Evolutionary conservation across 495 filamentous ascomycete genomes (phyloP).

Genomic region (Pyrenula aspistea): DNA sequence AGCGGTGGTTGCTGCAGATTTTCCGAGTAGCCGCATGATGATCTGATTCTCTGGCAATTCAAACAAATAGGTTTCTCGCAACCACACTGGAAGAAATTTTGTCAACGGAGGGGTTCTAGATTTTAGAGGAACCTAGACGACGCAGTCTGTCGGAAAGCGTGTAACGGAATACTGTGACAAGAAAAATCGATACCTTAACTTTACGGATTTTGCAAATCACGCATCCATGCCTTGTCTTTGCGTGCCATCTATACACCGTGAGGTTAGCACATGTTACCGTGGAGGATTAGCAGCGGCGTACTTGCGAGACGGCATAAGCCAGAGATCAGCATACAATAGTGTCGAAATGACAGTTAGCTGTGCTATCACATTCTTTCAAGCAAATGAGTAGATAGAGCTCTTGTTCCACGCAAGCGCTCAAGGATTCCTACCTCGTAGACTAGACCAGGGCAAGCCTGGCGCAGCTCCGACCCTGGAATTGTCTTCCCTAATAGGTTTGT

Average conservation of each 20-base stretch:
- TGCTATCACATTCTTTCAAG: no score
- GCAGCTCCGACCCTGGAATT: no score
- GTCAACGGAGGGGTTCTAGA: not conserved
- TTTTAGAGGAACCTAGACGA: no score
- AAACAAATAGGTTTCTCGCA: not conserved
- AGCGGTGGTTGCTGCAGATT: not conserved
- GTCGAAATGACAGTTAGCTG: no score
- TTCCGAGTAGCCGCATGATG: not conserved
- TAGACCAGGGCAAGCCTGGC: no score
- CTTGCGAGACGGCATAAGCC: not conserved
- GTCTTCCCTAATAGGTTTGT: no score
- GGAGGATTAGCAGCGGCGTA: not conserved
- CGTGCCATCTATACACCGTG: not conserved
- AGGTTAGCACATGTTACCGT: not conserved
- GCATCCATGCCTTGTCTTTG: not conserved
- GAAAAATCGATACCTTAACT: not conserved
- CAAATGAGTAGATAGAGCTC: no score
- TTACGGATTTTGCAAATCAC: not conserved
- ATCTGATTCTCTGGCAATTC: not conserved
- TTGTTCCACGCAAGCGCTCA: no score
- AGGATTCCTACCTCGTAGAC: no score
- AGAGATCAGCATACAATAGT: no score
- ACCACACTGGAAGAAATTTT: not conserved
- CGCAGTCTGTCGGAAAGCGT: no score
- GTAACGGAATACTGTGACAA: no score